phyloP scores from a whole-genome alignment of 768 basidiomycete species.

The Suillus americanus region DNA sequence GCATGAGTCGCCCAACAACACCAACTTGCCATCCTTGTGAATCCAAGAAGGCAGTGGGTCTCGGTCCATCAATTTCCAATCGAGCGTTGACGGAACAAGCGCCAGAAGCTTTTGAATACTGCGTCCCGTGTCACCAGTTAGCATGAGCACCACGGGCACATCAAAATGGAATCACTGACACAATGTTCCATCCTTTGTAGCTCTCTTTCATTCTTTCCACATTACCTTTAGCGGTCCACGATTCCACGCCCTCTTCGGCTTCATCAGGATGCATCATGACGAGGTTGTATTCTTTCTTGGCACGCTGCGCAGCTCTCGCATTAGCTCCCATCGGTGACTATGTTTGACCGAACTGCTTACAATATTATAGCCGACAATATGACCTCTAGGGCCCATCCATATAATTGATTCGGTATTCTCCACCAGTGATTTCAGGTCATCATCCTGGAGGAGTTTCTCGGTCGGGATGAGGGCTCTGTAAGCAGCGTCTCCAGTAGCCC shows the following conservation, averaged over 20 bases:
- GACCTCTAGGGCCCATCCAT: constrained; percentile 59
- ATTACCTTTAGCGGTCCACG: constrained; percentile 44
- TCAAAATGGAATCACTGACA: constrained; percentile 29
- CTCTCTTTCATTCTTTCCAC: constrained; percentile 46
- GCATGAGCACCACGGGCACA: not conserved
- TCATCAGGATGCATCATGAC: constrained; percentile 45
- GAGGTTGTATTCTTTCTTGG: constrained; percentile 44
- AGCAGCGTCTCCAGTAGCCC: constrained; percentile 62
- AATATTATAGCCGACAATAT: constrained; percentile 47
- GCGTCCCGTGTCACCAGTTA: constrained; percentile 3
- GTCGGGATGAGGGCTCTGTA: constrained; percentile 58
- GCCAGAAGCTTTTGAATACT: constrained; percentile 47
- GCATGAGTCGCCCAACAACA: constrained; percentile 53
- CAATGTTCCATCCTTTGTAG: constrained; percentile 49
- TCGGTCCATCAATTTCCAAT: constrained; percentile 50
- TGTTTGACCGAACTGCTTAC: constrained; percentile 26
- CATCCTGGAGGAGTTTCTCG: constrained; percentile 45
- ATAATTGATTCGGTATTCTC: constrained; percentile 52
- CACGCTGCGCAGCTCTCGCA: constrained; percentile 22
- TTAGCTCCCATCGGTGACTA: not conserved
- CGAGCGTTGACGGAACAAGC: constrained; percentile 45
- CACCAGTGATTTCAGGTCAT: constrained; percentile 49
- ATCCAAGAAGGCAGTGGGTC: constrained; percentile 49
- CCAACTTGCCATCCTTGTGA: constrained; percentile 42
- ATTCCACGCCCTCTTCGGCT: constrained; percentile 33